Base-by-base conservation (phyloP, 495 filamentous ascomycete genomes). In the Amniculicola lignicola region DNA sequence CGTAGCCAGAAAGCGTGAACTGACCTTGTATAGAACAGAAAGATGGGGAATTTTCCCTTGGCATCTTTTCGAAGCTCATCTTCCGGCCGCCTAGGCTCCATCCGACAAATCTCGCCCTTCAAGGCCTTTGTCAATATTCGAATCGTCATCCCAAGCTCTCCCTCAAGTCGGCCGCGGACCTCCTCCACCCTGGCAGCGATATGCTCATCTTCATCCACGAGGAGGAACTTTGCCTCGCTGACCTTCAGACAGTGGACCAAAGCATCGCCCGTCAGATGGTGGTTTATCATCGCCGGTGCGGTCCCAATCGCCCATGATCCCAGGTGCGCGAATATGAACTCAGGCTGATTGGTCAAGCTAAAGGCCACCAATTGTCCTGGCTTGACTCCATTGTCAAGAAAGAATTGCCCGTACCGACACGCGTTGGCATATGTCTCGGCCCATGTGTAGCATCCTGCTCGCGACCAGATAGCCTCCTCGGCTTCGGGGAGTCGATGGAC, bases 201-300 rank as follows among this genome's bases (percentile, higher is more conserved):
- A 9, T 68, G 78, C 3, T 57, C 66, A 21, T 87, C 84, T 23
- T 79, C 80, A 60, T 89, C 87, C 9, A 87, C 82, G 24, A 92
- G 58, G 6, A 88, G 61, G 12, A 88, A 42, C 60, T 75, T 82
- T 9, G 80, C 73, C 3, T 73, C 76, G 21, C 77, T 76, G 38
- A 89, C 72, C 52, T 75, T 77, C 55, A 92, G 55, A 61, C 86
- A 90, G 67, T 90, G 86, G 33, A 87, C 50, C 52, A 90, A 63
- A 1, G 82, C 83, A 43, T 86, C 80, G 0, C 79, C 81, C 21
- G 75, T 69, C 0, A 90, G 74, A 62, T 88, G 82, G 57, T 86
- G 82, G 65, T 92, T 92, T 65, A 91, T 85, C 56, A 84, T 75
- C 0, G 85, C 83, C 0, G 85, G 84, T 4, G 81, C 84, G 28